Evolutionary conservation across 139 green algal genomes (phyloP).

Genomic region (Chlorella sp.): DNA sequence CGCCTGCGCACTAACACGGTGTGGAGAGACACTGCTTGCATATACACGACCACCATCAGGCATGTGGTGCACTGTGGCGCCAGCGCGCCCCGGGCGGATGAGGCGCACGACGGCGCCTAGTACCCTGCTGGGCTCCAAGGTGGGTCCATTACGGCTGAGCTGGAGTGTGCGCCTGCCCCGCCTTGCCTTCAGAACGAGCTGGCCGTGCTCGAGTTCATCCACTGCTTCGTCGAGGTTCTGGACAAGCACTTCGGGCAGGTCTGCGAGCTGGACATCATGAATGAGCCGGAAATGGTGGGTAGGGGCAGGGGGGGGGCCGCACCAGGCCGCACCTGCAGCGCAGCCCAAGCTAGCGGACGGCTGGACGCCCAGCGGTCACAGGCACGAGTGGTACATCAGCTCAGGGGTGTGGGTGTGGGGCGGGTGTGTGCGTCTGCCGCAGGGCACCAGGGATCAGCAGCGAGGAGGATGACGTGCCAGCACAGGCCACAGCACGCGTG

Average conservation of each 20-base stretch:
- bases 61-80: neutral
- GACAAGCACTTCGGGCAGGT: slow-evolving; percentile 84
- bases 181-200: slow-evolving; percentile 98
- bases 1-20: too few relatives aligned
- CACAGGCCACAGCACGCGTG: too few relatives aligned
- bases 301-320: neutral
- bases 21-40: neutral
- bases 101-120: slow-evolving; percentile 37
- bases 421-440: too few relatives aligned
- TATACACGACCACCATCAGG: neutral
- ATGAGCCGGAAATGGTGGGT: slow-evolving; percentile 83
- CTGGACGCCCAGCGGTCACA: too few relatives aligned
- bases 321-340: too few relatives aligned
- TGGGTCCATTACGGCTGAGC: slow-evolving; percentile 25
- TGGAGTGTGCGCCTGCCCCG: neutral
- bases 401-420: too few relatives aligned
- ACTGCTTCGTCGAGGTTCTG: slow-evolving; percentile 83
- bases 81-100: too few relatives aligned
- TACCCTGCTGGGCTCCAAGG: slow-evolving; percentile 38
- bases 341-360: too few relatives aligned
- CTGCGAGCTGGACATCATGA: slow-evolving; percentile 97
- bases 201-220: slow-evolving; percentile 93
- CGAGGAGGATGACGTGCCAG: too few relatives aligned
- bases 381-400: too few relatives aligned
- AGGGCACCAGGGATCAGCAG: too few relatives aligned